A percentile compares a stretch with the other conserved stretches of the same genome.
phyloP scores from a whole-genome alignment of 2,329 filamentous ascomycete species.

The Capronia americana region DNA sequence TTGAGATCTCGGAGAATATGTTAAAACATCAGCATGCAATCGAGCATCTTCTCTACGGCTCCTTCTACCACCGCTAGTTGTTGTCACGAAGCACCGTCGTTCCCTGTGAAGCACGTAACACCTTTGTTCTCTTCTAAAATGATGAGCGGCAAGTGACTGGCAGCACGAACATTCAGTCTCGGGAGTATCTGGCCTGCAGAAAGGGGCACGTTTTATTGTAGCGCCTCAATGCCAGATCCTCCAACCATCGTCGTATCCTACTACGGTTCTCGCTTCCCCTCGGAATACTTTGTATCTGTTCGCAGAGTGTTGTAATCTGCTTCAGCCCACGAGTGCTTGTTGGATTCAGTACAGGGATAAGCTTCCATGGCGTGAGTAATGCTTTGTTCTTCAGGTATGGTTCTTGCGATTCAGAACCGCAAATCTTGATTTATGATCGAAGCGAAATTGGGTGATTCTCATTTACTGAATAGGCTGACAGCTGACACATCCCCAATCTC shows the following conservation, averaged over 20 bases:
- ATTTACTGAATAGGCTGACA: neutral
- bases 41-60: neutral
- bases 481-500: neutral
- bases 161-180: neutral
- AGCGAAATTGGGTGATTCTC: neutral
- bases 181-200: neutral
- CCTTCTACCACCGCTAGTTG: neutral
- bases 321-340: neutral
- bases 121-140: neutral
- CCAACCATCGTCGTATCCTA: neutral
- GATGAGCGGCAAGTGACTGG: neutral
- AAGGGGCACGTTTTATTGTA: neutral
- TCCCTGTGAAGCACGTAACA: neutral
- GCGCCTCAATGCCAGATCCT: neutral
- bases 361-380: neutral
- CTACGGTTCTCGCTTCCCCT: neutral
- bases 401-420: neutral
- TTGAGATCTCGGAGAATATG: neutral
- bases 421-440: neutral
- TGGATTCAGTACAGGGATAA: neutral
- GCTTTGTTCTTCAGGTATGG: neutral
- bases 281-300: neutral
- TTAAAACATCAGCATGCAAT: neutral
- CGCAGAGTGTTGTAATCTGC: neutral
- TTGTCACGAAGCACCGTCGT: neutral